A percentile compares a stretch with the other conserved stretches of the same genome.
phyloP scores from a whole-genome alignment of 371 early-diverging fungal genomes.

The Mortierella sp. region DNA sequence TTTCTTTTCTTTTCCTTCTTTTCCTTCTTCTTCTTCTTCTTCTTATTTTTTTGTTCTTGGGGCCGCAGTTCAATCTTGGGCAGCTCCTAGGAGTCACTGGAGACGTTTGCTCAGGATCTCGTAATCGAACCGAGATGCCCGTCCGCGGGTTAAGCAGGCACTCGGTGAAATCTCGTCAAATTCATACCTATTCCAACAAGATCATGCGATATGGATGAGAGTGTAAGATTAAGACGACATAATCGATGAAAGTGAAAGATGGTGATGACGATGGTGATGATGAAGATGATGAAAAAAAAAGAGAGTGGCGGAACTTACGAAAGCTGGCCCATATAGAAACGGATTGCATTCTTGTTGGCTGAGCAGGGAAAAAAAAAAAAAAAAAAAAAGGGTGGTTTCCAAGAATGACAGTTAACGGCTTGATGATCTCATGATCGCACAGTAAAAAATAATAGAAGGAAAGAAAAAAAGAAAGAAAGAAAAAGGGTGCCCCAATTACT shows the following conservation, averaged over 20 bases:
- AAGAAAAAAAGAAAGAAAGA: not conserved
- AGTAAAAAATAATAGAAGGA: not conserved
- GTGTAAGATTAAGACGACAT: not conserved
- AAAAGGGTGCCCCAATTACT: constrained; percentile 47
- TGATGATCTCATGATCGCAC: not conserved
- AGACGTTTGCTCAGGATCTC: constrained; percentile 63
- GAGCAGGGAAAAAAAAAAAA: not conserved
- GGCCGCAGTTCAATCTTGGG: not conserved
- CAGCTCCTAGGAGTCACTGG: not conserved
- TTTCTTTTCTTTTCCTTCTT: not conserved
- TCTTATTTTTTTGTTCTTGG: not conserved
- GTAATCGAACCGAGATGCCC: constrained; percentile 66
- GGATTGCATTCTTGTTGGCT: constrained; percentile 65
- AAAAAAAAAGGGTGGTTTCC: not conserved
- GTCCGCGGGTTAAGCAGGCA: constrained; percentile 58
- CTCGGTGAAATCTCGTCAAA: constrained; percentile 72
- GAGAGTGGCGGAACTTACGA: constrained; percentile 53
- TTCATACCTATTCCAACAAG: constrained; percentile 54
- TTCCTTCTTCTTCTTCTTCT: constrained; percentile 4
- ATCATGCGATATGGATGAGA: not conserved
- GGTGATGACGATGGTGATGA: not conserved
- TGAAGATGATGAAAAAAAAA: not conserved
- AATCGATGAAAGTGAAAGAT: not conserved
- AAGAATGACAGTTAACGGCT: not conserved
- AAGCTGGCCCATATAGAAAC: constrained; percentile 63